Conservation (phyloP, 495 filamentous ascomycete species). For the Neurospora sp. region DNA sequence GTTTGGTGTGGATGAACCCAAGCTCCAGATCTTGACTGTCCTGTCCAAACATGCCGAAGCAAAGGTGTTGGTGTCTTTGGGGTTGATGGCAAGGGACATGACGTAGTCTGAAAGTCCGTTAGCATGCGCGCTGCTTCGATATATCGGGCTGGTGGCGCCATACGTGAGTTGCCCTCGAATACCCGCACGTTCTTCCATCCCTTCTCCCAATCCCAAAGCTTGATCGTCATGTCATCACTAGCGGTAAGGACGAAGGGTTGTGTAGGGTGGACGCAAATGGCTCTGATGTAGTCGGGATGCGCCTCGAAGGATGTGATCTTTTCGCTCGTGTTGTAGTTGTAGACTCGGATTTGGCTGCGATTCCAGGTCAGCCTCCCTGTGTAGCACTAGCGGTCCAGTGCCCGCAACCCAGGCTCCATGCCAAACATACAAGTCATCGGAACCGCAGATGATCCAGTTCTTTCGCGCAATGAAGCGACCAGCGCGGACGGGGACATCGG, state of each 20-base stretch:
- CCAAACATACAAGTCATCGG: slow-evolving; percentile 88
- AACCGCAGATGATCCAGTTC: slow-evolving; percentile 98
- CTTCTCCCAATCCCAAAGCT: slow-evolving; percentile 98
- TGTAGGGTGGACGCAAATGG: slow-evolving; percentile 93
- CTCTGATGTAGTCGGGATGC: slow-evolving; percentile 97
- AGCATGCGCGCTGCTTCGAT: neutral
- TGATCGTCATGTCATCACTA: slow-evolving; percentile 99
- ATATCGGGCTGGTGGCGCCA: neutral
- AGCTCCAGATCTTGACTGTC: slow-evolving; percentile 96
- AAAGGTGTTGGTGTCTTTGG: slow-evolving; percentile 96
- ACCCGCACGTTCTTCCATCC: slow-evolving; percentile 96
- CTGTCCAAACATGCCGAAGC: slow-evolving; percentile 93
- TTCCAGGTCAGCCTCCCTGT: neutral
- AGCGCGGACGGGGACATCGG: slow-evolving; percentile 94
- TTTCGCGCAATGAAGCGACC: slow-evolving; percentile 95
- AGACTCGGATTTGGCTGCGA: slow-evolving; percentile 31
- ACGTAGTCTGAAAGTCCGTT: slow-evolving; percentile 38
- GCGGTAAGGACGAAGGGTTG: slow-evolving; percentile 95
- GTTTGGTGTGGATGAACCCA: slow-evolving; percentile 82
- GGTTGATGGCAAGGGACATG: slow-evolving; percentile 99
- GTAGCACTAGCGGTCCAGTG: neutral
- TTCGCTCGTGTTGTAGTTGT: slow-evolving; percentile 99
- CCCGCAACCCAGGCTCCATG: neutral
- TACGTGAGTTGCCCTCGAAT: slow-evolving; percentile 89
- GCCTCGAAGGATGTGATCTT: slow-evolving; percentile 98